Evolutionary conservation across 2,329 filamentous ascomycete genomes (phyloP), one percentile per base, ranked within the genome.

Genomic region (Alternaria incomplexa): DNA sequence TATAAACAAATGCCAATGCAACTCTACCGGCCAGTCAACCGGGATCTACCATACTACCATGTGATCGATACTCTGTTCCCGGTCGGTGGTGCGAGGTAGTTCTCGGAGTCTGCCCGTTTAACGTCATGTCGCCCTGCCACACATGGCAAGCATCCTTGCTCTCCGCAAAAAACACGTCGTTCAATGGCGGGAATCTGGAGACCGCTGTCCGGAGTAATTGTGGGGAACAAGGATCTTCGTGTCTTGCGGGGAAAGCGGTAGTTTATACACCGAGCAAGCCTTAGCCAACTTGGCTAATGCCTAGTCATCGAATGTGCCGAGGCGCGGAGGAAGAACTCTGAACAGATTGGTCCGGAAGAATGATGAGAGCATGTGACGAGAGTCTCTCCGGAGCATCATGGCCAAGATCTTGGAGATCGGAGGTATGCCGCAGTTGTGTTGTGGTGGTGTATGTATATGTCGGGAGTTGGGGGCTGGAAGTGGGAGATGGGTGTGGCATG

Each of bases 121-220:
- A 55, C 44, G 60, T 62, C 56, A 50, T 50, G 32, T 59, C 40
- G 30, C 26, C 32, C 50, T 62, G 44, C 48, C 32, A 54, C 32
- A 32, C 36, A 43, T 45, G n/a, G 32, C 28, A 30, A 32, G 30
- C 11, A 46, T 51, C 20, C 45, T 36, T 56, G 22, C 44, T 22
- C 36, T 30, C 26, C 36, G 23, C 25, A 23, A 8, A 56, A 50
- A 28, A 36, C 28, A 51, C 45, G 50, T 51, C 48, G 54, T 45
- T 36, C 36, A 61, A 62, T 62, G 56, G 62, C 59, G 62, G 62
- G 62, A 62, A 65, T 58, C 47, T 58, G 45, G n/a, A 56, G 25
- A 20, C 59, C 62, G 55, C 40, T 50, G 25, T 44, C 55, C 59
- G 62, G 62, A 65, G 59, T 52, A 65, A 65, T 52, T 48, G 55